phyloP scores from a whole-genome alignment of 495 filamentous ascomycete genomes.

The Tuber umbilicatum region DNA sequence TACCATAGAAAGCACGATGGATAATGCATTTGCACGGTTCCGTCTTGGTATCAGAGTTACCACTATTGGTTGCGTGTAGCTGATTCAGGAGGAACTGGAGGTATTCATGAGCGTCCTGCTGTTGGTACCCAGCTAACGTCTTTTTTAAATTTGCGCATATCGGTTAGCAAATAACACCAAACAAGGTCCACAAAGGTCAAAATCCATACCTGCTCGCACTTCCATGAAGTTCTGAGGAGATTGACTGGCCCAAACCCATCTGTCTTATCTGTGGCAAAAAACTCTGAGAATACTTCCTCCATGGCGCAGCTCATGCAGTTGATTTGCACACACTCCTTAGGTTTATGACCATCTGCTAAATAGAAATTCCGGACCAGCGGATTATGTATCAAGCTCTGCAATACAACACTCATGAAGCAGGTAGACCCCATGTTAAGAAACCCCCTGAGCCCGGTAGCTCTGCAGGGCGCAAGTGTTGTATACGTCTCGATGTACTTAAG shows the following conservation, averaged over 20 bases:
- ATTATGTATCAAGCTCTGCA: constrained; percentile 83
- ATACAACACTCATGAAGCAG: constrained; percentile 86
- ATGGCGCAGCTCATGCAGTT: constrained; percentile 81
- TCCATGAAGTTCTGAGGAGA: constrained; percentile 74
- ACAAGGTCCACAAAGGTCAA: constrained; percentile 8
- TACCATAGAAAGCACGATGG: constrained; percentile 81
- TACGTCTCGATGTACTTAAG: constrained; percentile 55
- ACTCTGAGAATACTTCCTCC: constrained; percentile 86
- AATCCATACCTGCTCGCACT: constrained; percentile 53
- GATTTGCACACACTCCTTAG: constrained; percentile 56
- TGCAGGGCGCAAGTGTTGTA: constrained; percentile 58
- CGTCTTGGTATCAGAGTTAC: constrained; percentile 53
- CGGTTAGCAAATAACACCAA: not conserved
- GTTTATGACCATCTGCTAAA: constrained; percentile 73
- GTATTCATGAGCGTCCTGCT: constrained; percentile 93
- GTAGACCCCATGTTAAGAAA: constrained; percentile 91
- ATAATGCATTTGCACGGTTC: constrained; percentile 76
- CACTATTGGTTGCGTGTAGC: constrained; percentile 64
- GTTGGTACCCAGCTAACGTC: constrained; percentile 80
- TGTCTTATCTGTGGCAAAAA: constrained; percentile 70
- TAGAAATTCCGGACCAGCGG: constrained; percentile 80
- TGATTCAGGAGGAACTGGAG: constrained; percentile 87
- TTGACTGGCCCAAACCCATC: constrained; percentile 78
- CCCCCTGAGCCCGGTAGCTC: constrained; percentile 69
- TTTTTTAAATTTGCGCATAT: constrained; percentile 54